A percentile compares a stretch with the other conserved stretches of the same genome.
phyloP scores from a whole-genome alignment of 2,329 filamentous ascomycete genomes.

The Fusarium sp. region DNA sequence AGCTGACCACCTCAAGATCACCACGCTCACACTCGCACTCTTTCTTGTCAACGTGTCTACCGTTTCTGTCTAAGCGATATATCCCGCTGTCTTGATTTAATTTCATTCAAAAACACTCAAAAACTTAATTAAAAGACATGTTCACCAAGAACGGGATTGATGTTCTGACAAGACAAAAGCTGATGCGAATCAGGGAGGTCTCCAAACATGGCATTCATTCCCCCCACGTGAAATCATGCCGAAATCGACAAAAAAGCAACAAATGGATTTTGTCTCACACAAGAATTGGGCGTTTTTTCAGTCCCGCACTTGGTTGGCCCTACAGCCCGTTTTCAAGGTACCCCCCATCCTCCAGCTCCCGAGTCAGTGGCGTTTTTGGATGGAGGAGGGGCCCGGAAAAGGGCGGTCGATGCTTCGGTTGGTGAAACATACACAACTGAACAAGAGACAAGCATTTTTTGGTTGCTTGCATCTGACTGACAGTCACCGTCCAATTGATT shows the following conservation, averaged over 20 bases:
- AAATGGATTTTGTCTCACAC: slow-evolving; percentile 4
- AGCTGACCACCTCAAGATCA: not conserved
- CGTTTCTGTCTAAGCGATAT: not conserved
- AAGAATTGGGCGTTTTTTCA: not conserved
- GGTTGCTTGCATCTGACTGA: not conserved
- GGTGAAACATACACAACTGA: slow-evolving; percentile 36
- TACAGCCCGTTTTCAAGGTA: not conserved
- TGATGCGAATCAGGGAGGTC: not conserved
- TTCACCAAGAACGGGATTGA: not conserved
- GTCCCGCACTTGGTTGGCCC: not conserved
- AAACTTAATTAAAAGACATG: not conserved
- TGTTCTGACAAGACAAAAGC: not conserved
- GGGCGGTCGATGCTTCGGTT: slow-evolving; percentile 16
- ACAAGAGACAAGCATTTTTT: not conserved
- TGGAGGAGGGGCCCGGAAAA: not conserved
- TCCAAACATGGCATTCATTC: slow-evolving; percentile 2
- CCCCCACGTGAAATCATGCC: not conserved
- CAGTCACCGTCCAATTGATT: not conserved
- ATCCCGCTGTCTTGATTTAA: not conserved
- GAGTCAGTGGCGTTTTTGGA: slow-evolving; percentile 22
- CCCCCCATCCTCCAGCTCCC: not conserved
- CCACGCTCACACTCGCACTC: not conserved
- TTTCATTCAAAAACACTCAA: not conserved
- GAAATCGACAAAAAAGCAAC: not conserved
- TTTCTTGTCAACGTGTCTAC: not conserved